A percentile compares a stretch with the other conserved stretches of the same genome.
Evolutionary conservation across 176 grass and related monocot genomes (phyloP).

Genomic region (Musa beccarii): DNA sequence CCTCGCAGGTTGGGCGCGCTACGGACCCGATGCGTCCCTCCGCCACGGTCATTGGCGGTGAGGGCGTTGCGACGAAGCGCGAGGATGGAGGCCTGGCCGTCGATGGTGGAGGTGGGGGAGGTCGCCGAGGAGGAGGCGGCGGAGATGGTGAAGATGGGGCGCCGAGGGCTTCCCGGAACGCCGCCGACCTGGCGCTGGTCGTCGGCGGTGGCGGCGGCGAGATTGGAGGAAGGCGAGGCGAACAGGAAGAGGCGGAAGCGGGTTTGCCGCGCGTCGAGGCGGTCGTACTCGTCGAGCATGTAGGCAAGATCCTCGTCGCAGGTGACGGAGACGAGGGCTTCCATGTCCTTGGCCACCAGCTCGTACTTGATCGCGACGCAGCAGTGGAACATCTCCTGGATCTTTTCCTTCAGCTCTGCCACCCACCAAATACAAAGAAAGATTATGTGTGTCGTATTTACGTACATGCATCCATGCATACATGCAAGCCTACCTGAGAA

Average conservation of each 20-base stretch:
- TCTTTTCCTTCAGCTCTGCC: constrained; percentile 74
- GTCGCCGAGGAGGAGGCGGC: constrained; percentile 26
- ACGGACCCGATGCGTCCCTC: constrained; percentile 42
- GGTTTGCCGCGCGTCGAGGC: constrained; percentile 30
- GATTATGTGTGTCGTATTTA: too few species aligned
- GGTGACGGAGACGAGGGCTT: constrained; percentile 64
- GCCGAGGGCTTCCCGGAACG: constrained; percentile 7
- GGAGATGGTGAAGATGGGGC: constrained; percentile 11
- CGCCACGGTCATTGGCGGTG: neutral
- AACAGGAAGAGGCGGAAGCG: constrained; percentile 62
- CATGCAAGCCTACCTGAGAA: constrained; percentile 36
- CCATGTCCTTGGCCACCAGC: constrained; percentile 53
- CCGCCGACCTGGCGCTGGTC: constrained; percentile 14
- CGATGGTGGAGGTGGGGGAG: constrained; percentile 39
- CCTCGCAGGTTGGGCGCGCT: constrained; percentile 45
- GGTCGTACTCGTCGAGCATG: constrained; percentile 88
- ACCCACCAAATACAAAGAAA: too few species aligned
- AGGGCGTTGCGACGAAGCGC: neutral
- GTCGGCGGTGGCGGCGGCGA: constrained; percentile 1
- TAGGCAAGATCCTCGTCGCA: constrained; percentile 67
- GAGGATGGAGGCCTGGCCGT: neutral
- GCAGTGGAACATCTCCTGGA: constrained; percentile 65
- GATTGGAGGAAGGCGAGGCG: neutral
- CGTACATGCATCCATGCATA: neutral
- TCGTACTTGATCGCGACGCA: constrained; percentile 68